Base-by-base conservation (phyloP, 2,329 filamentous ascomycete species). In the Pseudocercospora macadamiae region DNA sequence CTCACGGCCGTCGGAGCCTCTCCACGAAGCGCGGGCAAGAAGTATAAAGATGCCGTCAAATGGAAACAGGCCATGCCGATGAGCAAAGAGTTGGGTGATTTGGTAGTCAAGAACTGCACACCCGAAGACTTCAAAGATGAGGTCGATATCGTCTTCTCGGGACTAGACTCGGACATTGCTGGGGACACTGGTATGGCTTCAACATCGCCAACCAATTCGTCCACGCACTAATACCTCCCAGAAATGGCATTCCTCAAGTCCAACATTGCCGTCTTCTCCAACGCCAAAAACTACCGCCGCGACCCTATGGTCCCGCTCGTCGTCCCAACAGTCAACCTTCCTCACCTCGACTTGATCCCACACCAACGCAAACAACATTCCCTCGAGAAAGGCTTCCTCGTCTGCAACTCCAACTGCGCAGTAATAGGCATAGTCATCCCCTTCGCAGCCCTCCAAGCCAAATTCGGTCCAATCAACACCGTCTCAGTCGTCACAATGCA, bases 321-420 rank as follows among this genome's bases (percentile, higher is more conserved):
- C 64, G 93, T 97, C 7, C 95, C 95, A 1, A 96, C 92, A 18
- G 93, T 97, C 75, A 97, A 97, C 80, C 86, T 96, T 10, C 78
- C 85, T 42, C 93, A 97, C 77, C 84, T 97, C 69, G 85, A 89
- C 71, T 83, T 97, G 62, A 93, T 97, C 73, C 88, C 89, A n/a
- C 88, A 96, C 76, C 93, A 97, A 79, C 85, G 90, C 63, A 82
- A 86, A 71, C 82, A 89, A 42, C 85, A 89, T 74, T 80, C 80
- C 25, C 82, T 96, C 44, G 80, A 89, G 63, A 92, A 90, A 77
- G 95, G 95, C 21, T 96, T 97, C 80, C 80, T 97, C 34, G 91
- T 97, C 61, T 97, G 93, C 84, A 97, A 97, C 81, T 96, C 91
- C 65, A 97, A 97, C 80, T 99, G 95, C 79, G 93, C 93, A 57